Evolutionary conservation across 2,329 filamentous ascomycete species (phyloP).

Genomic region (Paraphoma chrysanthemicola): DNA sequence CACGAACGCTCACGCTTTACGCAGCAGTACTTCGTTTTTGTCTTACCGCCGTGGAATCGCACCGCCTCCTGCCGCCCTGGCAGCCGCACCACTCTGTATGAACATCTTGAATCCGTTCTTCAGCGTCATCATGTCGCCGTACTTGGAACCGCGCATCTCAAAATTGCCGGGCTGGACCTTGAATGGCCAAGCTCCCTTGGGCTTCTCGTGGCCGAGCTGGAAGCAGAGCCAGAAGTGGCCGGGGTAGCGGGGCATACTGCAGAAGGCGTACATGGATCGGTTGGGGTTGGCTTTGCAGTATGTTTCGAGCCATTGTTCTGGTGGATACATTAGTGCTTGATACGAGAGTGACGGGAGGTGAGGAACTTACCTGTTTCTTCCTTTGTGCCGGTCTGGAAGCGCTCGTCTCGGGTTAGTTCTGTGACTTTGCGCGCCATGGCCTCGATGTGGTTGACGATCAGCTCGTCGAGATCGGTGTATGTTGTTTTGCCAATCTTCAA

Average conservation of each 20-base stretch:
- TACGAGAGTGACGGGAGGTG: neutral
- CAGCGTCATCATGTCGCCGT: slow-evolving; percentile 92
- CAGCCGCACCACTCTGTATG: slow-evolving; percentile 56
- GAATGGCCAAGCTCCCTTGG: slow-evolving; percentile 80
- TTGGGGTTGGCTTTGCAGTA: slow-evolving; percentile 97
- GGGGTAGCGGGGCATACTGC: slow-evolving; percentile 87
- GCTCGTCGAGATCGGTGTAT: slow-evolving; percentile 94
- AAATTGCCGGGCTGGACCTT: slow-evolving; percentile 93
- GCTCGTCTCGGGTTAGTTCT: slow-evolving; percentile 93
- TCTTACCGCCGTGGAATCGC: slow-evolving; percentile 13
- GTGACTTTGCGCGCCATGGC: slow-evolving; percentile 98
- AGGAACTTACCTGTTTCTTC: slow-evolving; percentile 78
- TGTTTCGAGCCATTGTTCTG: slow-evolving; percentile 93
- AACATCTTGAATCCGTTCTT: slow-evolving; percentile 97
- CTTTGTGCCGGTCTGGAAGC: slow-evolving; percentile 83
- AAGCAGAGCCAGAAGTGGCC: slow-evolving; percentile 97
- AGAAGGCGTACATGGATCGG: slow-evolving; percentile 93
- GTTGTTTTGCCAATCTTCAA: slow-evolving; percentile 89
- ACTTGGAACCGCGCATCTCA: slow-evolving; percentile 85
- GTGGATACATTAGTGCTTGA: slow-evolving; percentile 17
- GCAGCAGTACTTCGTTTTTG: neutral
- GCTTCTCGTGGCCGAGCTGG: slow-evolving; percentile 81
- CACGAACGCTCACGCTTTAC: neutral
- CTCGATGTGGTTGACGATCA: slow-evolving; percentile 97
- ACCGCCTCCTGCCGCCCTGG: slow-evolving; percentile 11